Conservation (phyloP, 371 early-diverging fungal genomes). For the Mucor circinelloides region DNA sequence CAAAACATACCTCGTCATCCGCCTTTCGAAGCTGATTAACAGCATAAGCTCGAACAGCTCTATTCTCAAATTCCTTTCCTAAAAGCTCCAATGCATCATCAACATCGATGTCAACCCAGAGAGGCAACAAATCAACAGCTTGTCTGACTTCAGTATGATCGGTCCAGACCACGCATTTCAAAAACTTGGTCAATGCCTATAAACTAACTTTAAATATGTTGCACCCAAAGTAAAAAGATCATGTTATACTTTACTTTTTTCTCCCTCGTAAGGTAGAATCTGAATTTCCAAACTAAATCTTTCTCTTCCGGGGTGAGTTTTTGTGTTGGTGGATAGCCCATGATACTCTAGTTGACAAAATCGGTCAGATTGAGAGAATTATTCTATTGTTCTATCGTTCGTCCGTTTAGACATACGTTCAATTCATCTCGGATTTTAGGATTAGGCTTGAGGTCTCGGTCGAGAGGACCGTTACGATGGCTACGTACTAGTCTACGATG, state of each 20-base stretch:
- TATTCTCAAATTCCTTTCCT: slow-evolving; percentile 84
- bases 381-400: neutral
- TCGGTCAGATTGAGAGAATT: neutral
- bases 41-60: slow-evolving; percentile 84
- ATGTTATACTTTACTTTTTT: slow-evolving; percentile 61
- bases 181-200: slow-evolving; percentile 93
- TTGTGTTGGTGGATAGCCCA: slow-evolving; percentile 90
- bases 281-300: slow-evolving; percentile 95
- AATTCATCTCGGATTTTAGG: slow-evolving; percentile 92
- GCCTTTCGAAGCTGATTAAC: slow-evolving; percentile 88
- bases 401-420: slow-evolving; percentile 59
- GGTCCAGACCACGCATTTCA: slow-evolving; percentile 95
- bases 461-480: slow-evolving; percentile 88
- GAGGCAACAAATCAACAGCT: slow-evolving; percentile 82
- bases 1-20: slow-evolving; percentile 79
- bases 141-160: slow-evolving; percentile 90
- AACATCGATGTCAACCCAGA: slow-evolving; percentile 91
- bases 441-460: slow-evolving; percentile 94
- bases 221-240: neutral
- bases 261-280: slow-evolving; percentile 91
- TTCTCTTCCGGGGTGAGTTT: slow-evolving; percentile 83
- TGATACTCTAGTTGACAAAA: slow-evolving; percentile 63
- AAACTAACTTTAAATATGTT: neutral
- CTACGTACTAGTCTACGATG: slow-evolving; percentile 91
- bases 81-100: slow-evolving; percentile 95